Conservation (phyloP, 495 filamentous ascomycete genomes). For the Penicillium mononematosum region DNA sequence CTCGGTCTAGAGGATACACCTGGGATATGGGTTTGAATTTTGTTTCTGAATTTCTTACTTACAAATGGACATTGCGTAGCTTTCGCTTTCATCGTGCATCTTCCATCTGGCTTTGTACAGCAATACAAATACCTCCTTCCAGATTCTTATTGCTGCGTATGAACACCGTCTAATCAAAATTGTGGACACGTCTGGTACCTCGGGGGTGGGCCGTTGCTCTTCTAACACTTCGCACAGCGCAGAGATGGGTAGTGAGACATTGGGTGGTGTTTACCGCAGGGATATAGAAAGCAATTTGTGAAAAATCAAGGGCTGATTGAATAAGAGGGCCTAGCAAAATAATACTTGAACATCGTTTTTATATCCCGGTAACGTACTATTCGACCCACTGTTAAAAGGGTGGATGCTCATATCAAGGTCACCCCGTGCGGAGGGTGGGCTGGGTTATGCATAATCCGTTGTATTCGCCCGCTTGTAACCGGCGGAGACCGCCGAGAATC, state of each 20-base stretch:
- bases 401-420: not conserved
- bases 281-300: not conserved
- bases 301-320: not conserved
- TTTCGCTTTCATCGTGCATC: not conserved
- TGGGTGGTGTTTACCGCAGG: not conserved
- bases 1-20: not conserved
- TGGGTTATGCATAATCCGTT: not conserved
- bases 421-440: not conserved
- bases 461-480: not conserved
- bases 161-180: not conserved
- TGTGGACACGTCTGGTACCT: conserved; percentile 15
- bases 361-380: not conserved
- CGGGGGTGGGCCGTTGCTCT: conserved; percentile 40
- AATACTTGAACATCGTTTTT: not conserved
- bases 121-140: not conserved
- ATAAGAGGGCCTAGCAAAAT: not conserved
- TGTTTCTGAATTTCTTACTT: not conserved
- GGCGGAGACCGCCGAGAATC: not conserved
- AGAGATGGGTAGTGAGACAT: conserved; percentile 15
- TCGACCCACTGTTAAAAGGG: not conserved
- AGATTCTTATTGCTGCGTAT: not conserved
- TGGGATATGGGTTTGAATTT: not conserved
- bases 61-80: not conserved
- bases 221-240: conserved; percentile 50
- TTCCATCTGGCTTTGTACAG: not conserved